Percentiles rank a stretch among this genome's conserved stretches.
Conservation (phyloP, 495 filamentous ascomycete genomes). For the Hypoxylon subgilvum region DNA sequence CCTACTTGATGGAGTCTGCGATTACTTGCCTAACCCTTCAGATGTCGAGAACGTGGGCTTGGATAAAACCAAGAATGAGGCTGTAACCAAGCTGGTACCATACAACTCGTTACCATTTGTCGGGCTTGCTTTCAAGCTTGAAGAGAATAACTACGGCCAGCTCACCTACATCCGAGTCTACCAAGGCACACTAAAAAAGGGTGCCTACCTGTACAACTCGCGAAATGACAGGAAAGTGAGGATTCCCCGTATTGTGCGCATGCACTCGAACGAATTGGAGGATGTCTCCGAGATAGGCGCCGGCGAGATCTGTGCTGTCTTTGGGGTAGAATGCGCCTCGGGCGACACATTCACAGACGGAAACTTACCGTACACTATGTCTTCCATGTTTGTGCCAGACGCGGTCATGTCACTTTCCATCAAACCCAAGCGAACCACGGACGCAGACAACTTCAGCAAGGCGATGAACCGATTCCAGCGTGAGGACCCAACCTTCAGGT, state of each 20-base stretch:
- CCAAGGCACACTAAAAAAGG: slow-evolving; percentile 89
- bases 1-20: slow-evolving; percentile 95
- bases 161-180: slow-evolving; percentile 99
- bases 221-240: slow-evolving; percentile 95
- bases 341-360: slow-evolving; percentile 99
- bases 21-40: slow-evolving; percentile 91
- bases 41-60: slow-evolving; percentile 92
- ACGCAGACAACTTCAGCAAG: slow-evolving; percentile 93
- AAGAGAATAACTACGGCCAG: slow-evolving; percentile 98
- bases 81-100: slow-evolving; percentile 81
- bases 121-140: slow-evolving; percentile 96
- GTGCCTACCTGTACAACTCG: slow-evolving; percentile 89
- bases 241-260: slow-evolving; percentile 95
- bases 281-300: slow-evolving; percentile 90
- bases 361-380: slow-evolving; percentile 90
- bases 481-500: slow-evolving; percentile 97
- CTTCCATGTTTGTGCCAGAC: slow-evolving; percentile 98
- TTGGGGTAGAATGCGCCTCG: slow-evolving; percentile 96
- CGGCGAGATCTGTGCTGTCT: slow-evolving; percentile 98
- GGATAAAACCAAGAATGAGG: slow-evolving; percentile 78
- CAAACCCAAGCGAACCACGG: slow-evolving; percentile 92
- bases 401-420: slow-evolving; percentile 97
- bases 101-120: slow-evolving; percentile 94
- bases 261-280: slow-evolving; percentile 99
- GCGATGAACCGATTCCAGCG: slow-evolving; percentile 99